These are phyloP conservation scores for Bipolaris cookei DNA, from an alignment of 2,329 filamentous ascomycete genomes.

Conservation along the genomic window DNA sequence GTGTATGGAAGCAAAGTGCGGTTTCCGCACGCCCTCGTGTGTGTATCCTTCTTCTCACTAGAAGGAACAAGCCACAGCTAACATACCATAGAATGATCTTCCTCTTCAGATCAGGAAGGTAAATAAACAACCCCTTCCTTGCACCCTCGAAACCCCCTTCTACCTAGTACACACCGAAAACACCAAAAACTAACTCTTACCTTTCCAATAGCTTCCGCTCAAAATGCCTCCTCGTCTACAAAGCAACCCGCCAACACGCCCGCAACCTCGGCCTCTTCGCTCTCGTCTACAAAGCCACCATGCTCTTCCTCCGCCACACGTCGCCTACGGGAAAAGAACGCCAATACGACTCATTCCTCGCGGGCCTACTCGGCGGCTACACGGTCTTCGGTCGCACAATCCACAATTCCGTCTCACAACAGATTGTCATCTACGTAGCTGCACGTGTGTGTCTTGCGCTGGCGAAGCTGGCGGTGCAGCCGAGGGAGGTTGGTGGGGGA, in stretches of 20 bases:
- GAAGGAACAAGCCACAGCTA: background rate
- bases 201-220: slow-evolving; percentile 65
- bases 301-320: slow-evolving; percentile 73
- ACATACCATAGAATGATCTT: slow-evolving; percentile 78
- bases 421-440: slow-evolving; percentile 98
- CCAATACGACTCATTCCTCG: slow-evolving; percentile 82
- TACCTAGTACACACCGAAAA: background rate
- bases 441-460: slow-evolving; percentile 85
- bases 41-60: slow-evolving; percentile 33
- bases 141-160: background rate
- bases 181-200: background rate
- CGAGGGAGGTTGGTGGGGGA: slow-evolving; percentile 48
- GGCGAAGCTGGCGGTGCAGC: slow-evolving; percentile 80
- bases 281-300: slow-evolving; percentile 82
- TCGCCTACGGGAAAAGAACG: slow-evolving; percentile 62
- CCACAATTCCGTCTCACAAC: slow-evolving; percentile 84
- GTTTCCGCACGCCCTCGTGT: slow-evolving; percentile 95
- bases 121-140: slow-evolving; percentile 29
- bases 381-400: slow-evolving; percentile 84
- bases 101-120: slow-evolving; percentile 90
- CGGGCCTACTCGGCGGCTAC: slow-evolving; percentile 89
- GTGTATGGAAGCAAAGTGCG: slow-evolving; percentile 98
- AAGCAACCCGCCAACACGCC: slow-evolving; percentile 88
- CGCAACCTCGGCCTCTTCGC: slow-evolving; percentile 91
- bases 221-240: slow-evolving; percentile 78